Conservation (phyloP, 805 yeast species). For the Teunomyces aglyptinius region DNA sequence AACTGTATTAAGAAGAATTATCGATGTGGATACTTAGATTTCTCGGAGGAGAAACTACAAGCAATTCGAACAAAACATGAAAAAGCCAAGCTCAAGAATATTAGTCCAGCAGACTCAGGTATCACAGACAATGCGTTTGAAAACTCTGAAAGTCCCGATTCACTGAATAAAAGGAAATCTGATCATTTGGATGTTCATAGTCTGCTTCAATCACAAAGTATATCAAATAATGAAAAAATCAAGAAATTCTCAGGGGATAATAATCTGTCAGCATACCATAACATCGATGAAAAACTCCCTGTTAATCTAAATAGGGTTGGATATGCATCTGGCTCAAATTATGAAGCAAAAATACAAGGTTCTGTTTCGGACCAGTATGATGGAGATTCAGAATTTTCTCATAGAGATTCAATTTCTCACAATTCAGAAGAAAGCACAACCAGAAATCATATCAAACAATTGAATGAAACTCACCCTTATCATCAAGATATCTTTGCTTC, state of each 20-base stretch:
- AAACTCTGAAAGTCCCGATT: not conserved
- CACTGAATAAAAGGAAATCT: not conserved
- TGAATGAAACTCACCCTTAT: not conserved
- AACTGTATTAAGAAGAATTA: constrained; percentile 38
- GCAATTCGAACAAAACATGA: constrained; percentile 34
- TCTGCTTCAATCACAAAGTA: not conserved
- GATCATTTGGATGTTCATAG: not conserved
- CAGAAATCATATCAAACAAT: not conserved
- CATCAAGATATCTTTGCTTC: constrained; percentile 11
- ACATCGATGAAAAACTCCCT: not conserved
- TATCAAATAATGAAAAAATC: not conserved
- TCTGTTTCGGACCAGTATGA: constrained; percentile 1
- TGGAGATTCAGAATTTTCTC: not conserved
- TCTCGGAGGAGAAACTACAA: constrained; percentile 35
- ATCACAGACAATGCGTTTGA: not conserved
- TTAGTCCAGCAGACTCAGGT: not conserved
- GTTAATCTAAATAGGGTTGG: too few species aligned
- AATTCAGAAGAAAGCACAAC: constrained; percentile 3
- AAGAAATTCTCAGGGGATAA: not conserved
- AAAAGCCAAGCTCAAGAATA: constrained; percentile 8
- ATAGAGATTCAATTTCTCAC: not conserved
- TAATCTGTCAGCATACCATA: not conserved
- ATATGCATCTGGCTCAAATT: not conserved
- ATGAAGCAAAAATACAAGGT: not conserved
- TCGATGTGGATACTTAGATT: constrained; percentile 43